phyloP scores from a whole-genome alignment of 352 stramenopile species.

The Globisporangium parvum region DNA sequence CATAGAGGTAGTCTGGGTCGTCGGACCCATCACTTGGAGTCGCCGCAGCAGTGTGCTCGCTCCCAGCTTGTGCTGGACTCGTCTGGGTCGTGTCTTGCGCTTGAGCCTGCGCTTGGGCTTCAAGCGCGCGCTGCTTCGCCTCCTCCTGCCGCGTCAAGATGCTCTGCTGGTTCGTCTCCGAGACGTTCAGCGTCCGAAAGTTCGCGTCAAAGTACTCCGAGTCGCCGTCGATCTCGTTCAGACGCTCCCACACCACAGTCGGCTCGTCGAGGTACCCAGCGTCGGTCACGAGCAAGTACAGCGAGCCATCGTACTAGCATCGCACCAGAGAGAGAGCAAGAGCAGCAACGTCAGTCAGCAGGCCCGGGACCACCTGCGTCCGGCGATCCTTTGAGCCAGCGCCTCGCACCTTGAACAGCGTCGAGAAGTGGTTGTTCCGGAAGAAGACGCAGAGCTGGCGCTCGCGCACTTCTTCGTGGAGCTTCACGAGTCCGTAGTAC shows the following conservation, averaged over 20 bases:
- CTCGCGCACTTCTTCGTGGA: conserved; percentile 90
- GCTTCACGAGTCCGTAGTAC: conserved; percentile 89
- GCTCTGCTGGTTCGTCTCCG: conserved; percentile 60
- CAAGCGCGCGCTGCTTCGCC: conserved; percentile 18
- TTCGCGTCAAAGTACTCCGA: conserved; percentile 67
- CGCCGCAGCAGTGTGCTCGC: neutral
- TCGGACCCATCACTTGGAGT: conserved; percentile 9
- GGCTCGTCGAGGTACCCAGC: conserved; percentile 93
- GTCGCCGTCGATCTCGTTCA: conserved; percentile 89
- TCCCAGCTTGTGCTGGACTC: neutral
- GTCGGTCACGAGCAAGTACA: conserved; percentile 97
- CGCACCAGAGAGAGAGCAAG: neutral
- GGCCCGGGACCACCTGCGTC: too few species aligned
- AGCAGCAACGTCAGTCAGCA: too few species aligned
- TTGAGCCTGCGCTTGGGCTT: conserved; percentile 6
- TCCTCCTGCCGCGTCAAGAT: conserved; percentile 59
- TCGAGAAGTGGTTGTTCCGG: conserved; percentile 98
- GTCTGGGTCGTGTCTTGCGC: neutral
- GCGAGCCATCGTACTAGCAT: conserved; percentile 77
- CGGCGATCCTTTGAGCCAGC: too few species aligned
- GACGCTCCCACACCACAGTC: conserved; percentile 92
- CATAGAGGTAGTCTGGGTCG: conserved; percentile 69
- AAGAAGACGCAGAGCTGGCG: conserved; percentile 95
- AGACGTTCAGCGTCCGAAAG: conserved; percentile 60
- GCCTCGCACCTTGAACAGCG: conserved; percentile 92